A percentile compares a stretch with the other conserved stretches of the same genome.
These are phyloP conservation scores for Sugiyamaella valdiviana DNA, from an alignment of 805 yeast species.

Conservation along the genomic window DNA sequence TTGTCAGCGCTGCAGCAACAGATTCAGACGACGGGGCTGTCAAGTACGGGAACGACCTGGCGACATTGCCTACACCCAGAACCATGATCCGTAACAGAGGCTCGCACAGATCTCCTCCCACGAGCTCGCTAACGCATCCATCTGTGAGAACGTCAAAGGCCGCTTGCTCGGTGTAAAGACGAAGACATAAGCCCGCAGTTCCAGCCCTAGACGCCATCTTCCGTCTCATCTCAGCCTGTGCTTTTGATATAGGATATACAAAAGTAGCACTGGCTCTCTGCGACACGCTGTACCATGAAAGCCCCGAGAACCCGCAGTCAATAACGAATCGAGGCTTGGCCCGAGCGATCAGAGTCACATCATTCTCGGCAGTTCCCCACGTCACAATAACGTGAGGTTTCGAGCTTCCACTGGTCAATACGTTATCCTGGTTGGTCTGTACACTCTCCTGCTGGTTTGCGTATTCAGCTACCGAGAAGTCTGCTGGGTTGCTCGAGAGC, in stretches of 20 bases:
- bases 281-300: conserved; percentile 52
- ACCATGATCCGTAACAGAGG: conserved; percentile 56
- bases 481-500: background rate
- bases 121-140: conserved; percentile 51
- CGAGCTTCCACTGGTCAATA: background rate
- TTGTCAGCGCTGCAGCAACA: conserved; percentile 62
- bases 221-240: conserved; percentile 49
- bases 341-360: background rate
- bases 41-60: conserved; percentile 56
- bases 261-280: conserved; percentile 49
- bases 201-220: conserved; percentile 61
- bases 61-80: conserved; percentile 52
- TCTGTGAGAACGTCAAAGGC: conserved; percentile 36
- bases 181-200: conserved; percentile 65
- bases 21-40: conserved; percentile 71
- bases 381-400: background rate
- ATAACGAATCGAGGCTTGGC: conserved; percentile 44
- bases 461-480: background rate
- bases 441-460: background rate
- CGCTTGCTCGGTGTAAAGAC: conserved; percentile 57
- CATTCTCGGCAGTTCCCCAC: background rate
- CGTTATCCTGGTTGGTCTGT: background rate
- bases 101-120: conserved; percentile 51
- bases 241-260: conserved; percentile 41
- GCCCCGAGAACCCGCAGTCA: conserved; percentile 78